phyloP scores from a whole-genome alignment of 306 rosid genomes.

The Inga leiocalycina region DNA sequence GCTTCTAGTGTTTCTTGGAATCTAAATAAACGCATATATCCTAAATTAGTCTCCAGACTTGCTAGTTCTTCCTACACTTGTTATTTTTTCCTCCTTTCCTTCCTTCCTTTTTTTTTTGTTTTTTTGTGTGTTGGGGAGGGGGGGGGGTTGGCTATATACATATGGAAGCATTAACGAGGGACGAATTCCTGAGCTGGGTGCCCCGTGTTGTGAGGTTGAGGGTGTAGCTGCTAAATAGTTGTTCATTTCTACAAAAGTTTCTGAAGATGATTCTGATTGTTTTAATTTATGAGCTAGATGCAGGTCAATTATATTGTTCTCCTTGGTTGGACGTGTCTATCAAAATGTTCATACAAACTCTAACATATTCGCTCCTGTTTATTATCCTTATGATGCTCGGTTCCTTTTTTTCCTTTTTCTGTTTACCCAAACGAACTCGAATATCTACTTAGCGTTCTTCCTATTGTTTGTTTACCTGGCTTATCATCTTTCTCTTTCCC shows the following conservation, averaged over 20 bases:
- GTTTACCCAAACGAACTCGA: background rate
- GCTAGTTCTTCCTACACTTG: background rate
- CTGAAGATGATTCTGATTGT: background rate
- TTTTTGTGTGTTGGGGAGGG: too few species aligned
- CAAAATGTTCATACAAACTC: background rate
- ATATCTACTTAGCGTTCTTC: background rate
- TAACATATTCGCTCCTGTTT: background rate
- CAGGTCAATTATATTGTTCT: background rate
- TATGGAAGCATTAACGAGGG: background rate
- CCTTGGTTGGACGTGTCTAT: background rate
- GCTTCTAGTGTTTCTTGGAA: background rate
- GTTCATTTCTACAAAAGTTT: background rate
- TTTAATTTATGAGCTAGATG: background rate
- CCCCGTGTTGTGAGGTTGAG: background rate
- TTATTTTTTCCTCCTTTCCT: background rate
- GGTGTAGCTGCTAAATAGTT: background rate
- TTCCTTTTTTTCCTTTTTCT: background rate
- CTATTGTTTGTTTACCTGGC: background rate
- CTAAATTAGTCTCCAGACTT: background rate
- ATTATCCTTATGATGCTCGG: constrained; percentile 19
- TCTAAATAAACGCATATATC: background rate
- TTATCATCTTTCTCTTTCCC: background rate
- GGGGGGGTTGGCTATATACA: background rate
- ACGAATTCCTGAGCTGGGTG: background rate
- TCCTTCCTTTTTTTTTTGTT: too few species aligned